A percentile compares a stretch with the other conserved stretches of the same genome.
Evolutionary conservation across 805 yeast species (phyloP).

Genomic region (Yarrowia yakushimensis): DNA sequence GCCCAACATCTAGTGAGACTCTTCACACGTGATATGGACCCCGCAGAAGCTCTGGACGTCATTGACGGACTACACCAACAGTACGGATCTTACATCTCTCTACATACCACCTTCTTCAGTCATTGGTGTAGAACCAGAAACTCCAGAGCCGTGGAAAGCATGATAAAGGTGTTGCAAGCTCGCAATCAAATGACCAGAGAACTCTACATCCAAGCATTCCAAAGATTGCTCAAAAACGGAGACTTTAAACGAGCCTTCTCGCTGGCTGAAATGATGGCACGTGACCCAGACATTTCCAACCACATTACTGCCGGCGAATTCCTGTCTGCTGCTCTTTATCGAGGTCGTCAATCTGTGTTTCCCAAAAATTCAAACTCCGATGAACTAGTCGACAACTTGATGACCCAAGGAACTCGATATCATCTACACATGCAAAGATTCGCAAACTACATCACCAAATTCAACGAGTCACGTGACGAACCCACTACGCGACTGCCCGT

Average conservation of each 20-base stretch:
- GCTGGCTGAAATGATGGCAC: not conserved
- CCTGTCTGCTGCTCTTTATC: not conserved
- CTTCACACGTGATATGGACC: not conserved
- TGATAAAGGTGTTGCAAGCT: not conserved
- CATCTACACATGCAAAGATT: not conserved
- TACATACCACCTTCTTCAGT: conserved; percentile 1
- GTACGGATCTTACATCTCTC: not conserved
- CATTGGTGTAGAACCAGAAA: conserved; percentile 21
- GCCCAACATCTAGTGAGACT: conserved; percentile 2
- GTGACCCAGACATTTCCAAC: not conserved
- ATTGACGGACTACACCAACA: not conserved
- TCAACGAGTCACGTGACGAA: not conserved
- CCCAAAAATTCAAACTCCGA: not conserved
- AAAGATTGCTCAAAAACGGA: not conserved
- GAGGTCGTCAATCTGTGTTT: not conserved
- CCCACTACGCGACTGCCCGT: not conserved
- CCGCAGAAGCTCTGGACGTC: not conserved
- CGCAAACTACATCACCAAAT: conserved; percentile 1
- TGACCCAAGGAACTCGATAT: not conserved
- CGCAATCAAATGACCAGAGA: not conserved
- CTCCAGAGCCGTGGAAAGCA: not conserved
- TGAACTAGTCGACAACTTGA: not conserved
- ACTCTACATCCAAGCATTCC: not conserved
- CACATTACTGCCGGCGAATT: not conserved
- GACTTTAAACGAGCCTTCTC: not conserved